phyloP scores from a whole-genome alignment of 2,329 filamentous ascomycete genomes.

The Emmonsiellopsis sp. region DNA sequence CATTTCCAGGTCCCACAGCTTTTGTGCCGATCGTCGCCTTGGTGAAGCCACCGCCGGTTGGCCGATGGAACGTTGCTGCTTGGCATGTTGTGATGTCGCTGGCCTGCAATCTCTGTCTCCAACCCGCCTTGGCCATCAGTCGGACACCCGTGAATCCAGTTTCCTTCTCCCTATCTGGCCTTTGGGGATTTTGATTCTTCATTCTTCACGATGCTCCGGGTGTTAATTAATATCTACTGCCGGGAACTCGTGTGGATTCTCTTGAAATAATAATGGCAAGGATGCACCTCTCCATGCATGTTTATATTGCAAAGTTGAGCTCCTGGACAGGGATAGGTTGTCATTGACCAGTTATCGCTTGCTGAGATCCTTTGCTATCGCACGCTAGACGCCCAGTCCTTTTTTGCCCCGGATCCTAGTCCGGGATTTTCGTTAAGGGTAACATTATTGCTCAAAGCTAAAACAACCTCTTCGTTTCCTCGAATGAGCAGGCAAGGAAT shows the following conservation, averaged over 20 bases:
- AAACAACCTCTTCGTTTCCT: neutral
- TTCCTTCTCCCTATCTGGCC: no score
- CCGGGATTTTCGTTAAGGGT: neutral
- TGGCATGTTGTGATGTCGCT: neutral
- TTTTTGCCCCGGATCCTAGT: neutral
- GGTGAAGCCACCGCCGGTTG: neutral
- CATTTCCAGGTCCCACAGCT: neutral
- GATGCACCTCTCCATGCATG: no score
- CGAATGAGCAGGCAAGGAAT: neutral
- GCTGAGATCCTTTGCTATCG: neutral
- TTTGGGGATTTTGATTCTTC: no score
- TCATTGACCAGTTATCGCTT: no score
- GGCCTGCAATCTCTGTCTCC: neutral
- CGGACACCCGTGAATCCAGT: no score
- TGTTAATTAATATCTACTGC: no score
- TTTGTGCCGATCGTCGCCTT: neutral
- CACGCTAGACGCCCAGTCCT: neutral
- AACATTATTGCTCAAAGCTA: neutral
- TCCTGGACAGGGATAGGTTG: no score
- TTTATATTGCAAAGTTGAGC: no score
- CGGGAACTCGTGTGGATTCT: no score
- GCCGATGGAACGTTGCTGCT: slow-evolving; percentile 2
- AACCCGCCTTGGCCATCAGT: neutral
- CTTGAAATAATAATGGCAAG: no score
- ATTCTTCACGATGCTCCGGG: no score